Evolutionary conservation across 192 early-diverging fungal genomes (phyloP).

Genomic region (Diversispora eburnea): DNA sequence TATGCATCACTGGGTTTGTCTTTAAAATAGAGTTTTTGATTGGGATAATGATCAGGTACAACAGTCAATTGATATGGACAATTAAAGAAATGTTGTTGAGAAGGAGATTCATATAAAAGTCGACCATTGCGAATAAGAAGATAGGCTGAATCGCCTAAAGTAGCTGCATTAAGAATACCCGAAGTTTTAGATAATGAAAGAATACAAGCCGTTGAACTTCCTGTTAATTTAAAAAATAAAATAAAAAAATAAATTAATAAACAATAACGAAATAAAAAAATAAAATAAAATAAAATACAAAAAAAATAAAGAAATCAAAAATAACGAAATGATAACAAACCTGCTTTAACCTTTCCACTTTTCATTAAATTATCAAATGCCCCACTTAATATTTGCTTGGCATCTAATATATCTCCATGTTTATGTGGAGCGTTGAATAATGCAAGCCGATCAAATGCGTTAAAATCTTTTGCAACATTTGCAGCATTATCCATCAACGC

Average conservation of each 20-base stretch:
- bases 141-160: constrained; percentile 56
- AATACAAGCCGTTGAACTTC: constrained; percentile 58
- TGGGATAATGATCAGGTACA: constrained; percentile 51
- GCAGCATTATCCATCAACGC: constrained; percentile 61
- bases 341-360: constrained; percentile 52
- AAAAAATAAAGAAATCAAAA: background rate
- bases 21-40: constrained; percentile 45
- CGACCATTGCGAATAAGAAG: constrained; percentile 52
- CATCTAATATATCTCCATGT: constrained; percentile 35
- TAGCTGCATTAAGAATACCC: constrained; percentile 51
- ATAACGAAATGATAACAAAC: constrained; percentile 16
- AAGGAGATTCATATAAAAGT: constrained; percentile 54
- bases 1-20: constrained; percentile 57
- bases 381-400: constrained; percentile 49
- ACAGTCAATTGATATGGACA: constrained; percentile 60
- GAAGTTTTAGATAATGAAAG: constrained; percentile 52
- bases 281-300: constrained; percentile 18
- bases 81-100: constrained; percentile 62
- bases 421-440: constrained; percentile 10
- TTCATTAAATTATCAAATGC: constrained; percentile 48
- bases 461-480: constrained; percentile 38
- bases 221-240: constrained; percentile 25
- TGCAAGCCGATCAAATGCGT: constrained; percentile 19
- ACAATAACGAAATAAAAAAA: background rate
- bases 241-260: background rate